phyloP scores from a whole-genome alignment of 2,329 filamentous ascomycete genomes.

The Didymella lethalis region DNA sequence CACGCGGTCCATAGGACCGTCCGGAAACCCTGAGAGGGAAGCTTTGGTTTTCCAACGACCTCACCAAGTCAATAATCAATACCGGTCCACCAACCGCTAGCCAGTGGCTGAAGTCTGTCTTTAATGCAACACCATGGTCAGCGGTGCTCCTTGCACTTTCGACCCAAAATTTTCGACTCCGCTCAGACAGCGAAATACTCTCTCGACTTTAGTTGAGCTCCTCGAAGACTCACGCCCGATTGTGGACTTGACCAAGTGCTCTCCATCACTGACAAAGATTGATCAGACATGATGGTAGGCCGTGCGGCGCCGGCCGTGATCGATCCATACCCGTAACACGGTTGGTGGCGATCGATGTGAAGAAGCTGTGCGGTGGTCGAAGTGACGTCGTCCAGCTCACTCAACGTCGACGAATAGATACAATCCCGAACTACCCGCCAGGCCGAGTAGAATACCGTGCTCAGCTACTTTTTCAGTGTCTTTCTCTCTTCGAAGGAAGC shows the following conservation, averaged over 20 bases:
- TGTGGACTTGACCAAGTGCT: background rate
- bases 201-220: conserved; percentile 1
- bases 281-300: background rate
- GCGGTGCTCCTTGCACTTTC: background rate
- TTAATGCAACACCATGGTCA: background rate
- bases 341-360: background rate
- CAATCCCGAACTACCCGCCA: background rate
- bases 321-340: background rate
- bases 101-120: background rate
- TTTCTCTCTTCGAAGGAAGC: background rate
- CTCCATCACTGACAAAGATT: background rate
- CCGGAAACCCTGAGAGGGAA: too few relatives aligned
- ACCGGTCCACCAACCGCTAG: background rate
- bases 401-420: background rate
- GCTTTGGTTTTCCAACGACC: background rate
- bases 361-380: background rate
- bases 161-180: background rate
- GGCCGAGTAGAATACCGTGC: background rate
- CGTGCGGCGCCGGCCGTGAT: background rate
- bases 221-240: background rate
- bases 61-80: too few relatives aligned
- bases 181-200: background rate
- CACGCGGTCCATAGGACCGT: background rate
- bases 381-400: conserved; percentile 4
- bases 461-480: background rate